Evolutionary conservation across 139 green algal genomes (phyloP), one percentile per base, ranked within the genome.

Genomic region (Haematococcus sp.): DNA sequence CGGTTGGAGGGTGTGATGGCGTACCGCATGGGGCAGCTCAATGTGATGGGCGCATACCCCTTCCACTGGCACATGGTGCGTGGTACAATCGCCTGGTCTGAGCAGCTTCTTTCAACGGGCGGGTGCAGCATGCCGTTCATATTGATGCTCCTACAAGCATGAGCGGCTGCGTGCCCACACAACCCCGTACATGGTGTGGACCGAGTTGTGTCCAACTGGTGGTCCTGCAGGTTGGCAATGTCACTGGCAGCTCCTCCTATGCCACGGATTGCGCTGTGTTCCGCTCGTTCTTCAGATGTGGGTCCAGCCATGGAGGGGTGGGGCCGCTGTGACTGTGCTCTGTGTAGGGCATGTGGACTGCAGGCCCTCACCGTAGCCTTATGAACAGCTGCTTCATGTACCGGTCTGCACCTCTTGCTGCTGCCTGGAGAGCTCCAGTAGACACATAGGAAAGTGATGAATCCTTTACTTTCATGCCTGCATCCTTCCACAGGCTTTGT

Each of bases 11-110:
- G 84, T 23, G 78, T 84, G 25, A 34, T 86, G 68, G 75, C 75
- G 46, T 89, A 84, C 69, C 71, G 75, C 13, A 74, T 81, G 64
- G 84, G 84, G 1, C 86, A 91, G 76, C 52, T 1, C 19, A 90
- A 91, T 61, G 55, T 84, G 19, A 31, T 85, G 44, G 84, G 84
- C 0, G 74, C 76, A 23, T 91, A 91, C 76, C 86, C 86, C 51
- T 86, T 91, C 67, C 86, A 91, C 68, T 91, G 68, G 55, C 81
- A 87, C 68, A 23, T 86, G 49, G 20, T 49, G 40, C 40, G n/a
- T n/a, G n/a, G n/a, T n/a, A n/a, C n/a, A n/a, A n/a, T n/a, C n/a
- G n/a, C n/a, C n/a, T n/a, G 40, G 40, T 49, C 40, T 49, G 40
- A 19, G 40, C n/a, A 49, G 40, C 40, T 49, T 49, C 40, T 49